A percentile compares a stretch with the other conserved stretches of the same genome.
phyloP scores from a whole-genome alignment of 2,329 filamentous ascomycete genomes.

The Dissoconium aciculare region DNA sequence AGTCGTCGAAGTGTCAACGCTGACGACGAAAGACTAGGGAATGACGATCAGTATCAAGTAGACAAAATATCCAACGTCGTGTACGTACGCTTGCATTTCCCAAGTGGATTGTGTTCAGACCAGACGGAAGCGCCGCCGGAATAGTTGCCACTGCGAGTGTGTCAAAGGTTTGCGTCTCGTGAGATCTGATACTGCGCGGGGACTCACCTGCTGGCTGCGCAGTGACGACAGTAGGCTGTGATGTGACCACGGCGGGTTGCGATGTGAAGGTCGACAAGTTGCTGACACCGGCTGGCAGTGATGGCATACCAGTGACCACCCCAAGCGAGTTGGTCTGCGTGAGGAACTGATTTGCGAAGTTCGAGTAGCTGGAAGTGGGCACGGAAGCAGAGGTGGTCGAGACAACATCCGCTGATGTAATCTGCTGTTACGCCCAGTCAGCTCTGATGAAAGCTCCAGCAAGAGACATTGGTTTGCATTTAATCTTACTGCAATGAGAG shows the following conservation, averaged over 20 bases:
- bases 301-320: slow-evolving; percentile 36
- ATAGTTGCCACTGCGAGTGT: slow-evolving; percentile 27
- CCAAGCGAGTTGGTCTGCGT: slow-evolving; percentile 35
- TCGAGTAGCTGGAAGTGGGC: slow-evolving; percentile 23
- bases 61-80: too few relatives aligned
- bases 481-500: too few relatives aligned
- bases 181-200: too few relatives aligned
- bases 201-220: slow-evolving; percentile 8
- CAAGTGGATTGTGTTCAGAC: slow-evolving; percentile 18
- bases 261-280: too few relatives aligned
- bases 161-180: too few relatives aligned
- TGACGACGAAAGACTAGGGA: slow-evolving; percentile 22
- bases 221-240: slow-evolving; percentile 22
- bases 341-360: slow-evolving; percentile 31
- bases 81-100: too few relatives aligned
- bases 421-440: too few relatives aligned
- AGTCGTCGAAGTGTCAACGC: slow-evolving; percentile 20
- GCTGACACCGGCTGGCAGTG: slow-evolving; percentile 23
- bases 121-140: slow-evolving; percentile 28
- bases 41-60: too few relatives aligned
- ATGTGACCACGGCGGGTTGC: slow-evolving; percentile 23
- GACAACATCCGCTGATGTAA: too few relatives aligned
- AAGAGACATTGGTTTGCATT: too few relatives aligned
- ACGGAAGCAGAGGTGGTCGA: too few relatives aligned
- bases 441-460: too few relatives aligned